A percentile compares a stretch with the other conserved stretches of the same genome.
These are phyloP conservation scores for Vickermania ingenoplastis DNA, from an alignment of 208 protist genomes.

Conservation along the genomic window DNA sequence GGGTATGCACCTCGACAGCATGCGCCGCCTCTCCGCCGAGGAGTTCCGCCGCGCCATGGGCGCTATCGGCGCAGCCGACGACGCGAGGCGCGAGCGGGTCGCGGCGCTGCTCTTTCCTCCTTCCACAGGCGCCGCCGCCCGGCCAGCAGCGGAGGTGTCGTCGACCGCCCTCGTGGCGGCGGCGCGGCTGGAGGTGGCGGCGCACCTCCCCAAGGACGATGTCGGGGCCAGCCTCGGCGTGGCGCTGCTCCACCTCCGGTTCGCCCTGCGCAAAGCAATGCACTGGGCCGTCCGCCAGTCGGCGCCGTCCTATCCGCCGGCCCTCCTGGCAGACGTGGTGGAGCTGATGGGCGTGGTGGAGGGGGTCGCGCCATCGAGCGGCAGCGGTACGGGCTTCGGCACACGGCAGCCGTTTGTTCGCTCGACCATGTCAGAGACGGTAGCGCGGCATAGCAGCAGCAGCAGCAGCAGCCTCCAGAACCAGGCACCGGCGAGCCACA, in stretches of 20 bases:
- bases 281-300: constrained; percentile 66
- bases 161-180: constrained; percentile 13
- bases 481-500: not conserved
- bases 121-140: constrained; percentile 25
- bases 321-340: constrained; percentile 48
- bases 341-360: constrained; percentile 52
- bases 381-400: not conserved
- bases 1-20: constrained; percentile 36
- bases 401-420: not conserved
- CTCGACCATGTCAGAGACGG: too few relatives aligned
- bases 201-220: constrained; percentile 48
- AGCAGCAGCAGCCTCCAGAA: not conserved
- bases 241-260: constrained; percentile 67
- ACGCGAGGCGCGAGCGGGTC: constrained; percentile 32
- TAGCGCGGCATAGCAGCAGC: too few relatives aligned
- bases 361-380: constrained; percentile 40
- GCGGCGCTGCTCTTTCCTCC: constrained; percentile 30
- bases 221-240: constrained; percentile 30
- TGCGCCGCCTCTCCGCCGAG: constrained; percentile 21
- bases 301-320: constrained; percentile 38
- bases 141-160: constrained; percentile 44
- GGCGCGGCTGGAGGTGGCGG: constrained; percentile 27
- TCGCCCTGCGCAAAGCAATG: constrained; percentile 77
- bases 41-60: constrained; percentile 67
- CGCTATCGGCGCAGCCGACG: constrained; percentile 26